Evolutionary conservation across 2,329 filamentous ascomycete species (phyloP), one percentile per base, ranked within the genome.

Genomic region (Fusarium tupiense): DNA sequence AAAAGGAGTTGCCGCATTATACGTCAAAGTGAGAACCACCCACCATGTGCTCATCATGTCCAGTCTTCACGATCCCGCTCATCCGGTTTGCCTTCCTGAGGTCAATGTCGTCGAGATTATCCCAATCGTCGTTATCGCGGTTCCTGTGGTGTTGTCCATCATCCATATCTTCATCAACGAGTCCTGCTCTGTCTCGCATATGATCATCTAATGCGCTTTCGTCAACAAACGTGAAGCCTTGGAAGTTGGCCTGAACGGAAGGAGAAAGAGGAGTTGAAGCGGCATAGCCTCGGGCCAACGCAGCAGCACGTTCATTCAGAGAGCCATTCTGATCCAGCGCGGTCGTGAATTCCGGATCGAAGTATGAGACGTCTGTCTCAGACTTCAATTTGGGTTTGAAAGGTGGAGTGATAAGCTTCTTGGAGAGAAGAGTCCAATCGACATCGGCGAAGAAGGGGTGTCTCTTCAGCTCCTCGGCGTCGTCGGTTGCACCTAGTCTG

Each of bases 141-240:
- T 80, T 74, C 64, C 76, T 79, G 62, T 83, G 83, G 38, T 84
- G 86, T 72, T 83, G 83, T 43, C 84, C 86, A 71, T 91, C 89
- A 64, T 89, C 86, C 89, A 91, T 91, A 31, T 91, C 87, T 72
- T 92, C 89, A 54, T 89, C 86, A 59, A 88, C 85, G 61, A 82
- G 83, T 68, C 84, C 79, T 62, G 81, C 78, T 58, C 86, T 84
- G 69, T 87, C 87, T 64, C 85, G 84, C 90, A 94, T 95, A 75
- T 96, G 92, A 72, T 96, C 94, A 60, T 98, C 95, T 64, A 99
- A 91, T 5, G 94, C 94, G 80, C 94, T 98, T 84, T 98, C 96
- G 78, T 98, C 96, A n/a, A 98, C 96, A 82, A 97, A 99, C 0
- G 96, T 99, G 83, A 99, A 99, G 40, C 96, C 96, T 80, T 96